Evolutionary conservation across 2,329 filamentous ascomycete species (phyloP).

Genomic region (Ascochyta koolunga): DNA sequence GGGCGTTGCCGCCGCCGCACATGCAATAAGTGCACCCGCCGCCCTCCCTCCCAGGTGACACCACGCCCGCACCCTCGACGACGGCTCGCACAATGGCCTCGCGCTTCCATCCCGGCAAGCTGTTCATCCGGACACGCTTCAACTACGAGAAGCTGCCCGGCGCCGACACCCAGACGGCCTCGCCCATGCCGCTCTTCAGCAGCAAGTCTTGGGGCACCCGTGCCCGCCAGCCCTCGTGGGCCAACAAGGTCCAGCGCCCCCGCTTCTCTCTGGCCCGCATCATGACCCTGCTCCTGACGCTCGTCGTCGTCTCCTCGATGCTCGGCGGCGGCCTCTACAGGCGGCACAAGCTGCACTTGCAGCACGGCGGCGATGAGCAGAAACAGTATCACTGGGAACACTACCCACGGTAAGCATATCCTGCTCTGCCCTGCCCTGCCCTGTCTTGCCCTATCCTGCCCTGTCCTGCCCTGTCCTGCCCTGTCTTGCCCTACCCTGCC

Average conservation of each 20-base stretch:
- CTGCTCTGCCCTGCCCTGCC: neutral
- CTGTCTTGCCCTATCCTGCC: neutral
- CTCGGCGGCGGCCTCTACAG: slow-evolving; percentile 51
- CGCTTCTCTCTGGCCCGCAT: slow-evolving; percentile 52
- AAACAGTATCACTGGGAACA: slow-evolving; percentile 54
- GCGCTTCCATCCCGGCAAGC: slow-evolving; percentile 54
- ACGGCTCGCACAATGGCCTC: slow-evolving; percentile 36
- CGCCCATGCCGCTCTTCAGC: slow-evolving; percentile 48
- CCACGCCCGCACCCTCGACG: slow-evolving; percentile 5
- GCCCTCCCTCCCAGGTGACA: slow-evolving; percentile 8
- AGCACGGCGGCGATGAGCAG: slow-evolving; percentile 41
- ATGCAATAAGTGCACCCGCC: slow-evolving; percentile 38
- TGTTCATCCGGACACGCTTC: slow-evolving; percentile 52
- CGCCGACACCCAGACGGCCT: slow-evolving; percentile 49
- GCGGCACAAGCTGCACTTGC: slow-evolving; percentile 42
- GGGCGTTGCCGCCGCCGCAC: slow-evolving; percentile 30
- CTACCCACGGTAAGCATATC: slow-evolving; percentile 48
- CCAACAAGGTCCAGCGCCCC: slow-evolving; percentile 49
- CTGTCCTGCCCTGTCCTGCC: neutral
- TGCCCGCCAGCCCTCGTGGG: slow-evolving; percentile 45
- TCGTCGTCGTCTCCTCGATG: slow-evolving; percentile 51
- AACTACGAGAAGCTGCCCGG: slow-evolving; percentile 55
- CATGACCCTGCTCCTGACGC: slow-evolving; percentile 48
- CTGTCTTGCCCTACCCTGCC: neutral
- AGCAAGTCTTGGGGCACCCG: slow-evolving; percentile 46